Conservation (phyloP, 495 filamentous ascomycete genomes). For the Ascodesmis nigricans region DNA sequence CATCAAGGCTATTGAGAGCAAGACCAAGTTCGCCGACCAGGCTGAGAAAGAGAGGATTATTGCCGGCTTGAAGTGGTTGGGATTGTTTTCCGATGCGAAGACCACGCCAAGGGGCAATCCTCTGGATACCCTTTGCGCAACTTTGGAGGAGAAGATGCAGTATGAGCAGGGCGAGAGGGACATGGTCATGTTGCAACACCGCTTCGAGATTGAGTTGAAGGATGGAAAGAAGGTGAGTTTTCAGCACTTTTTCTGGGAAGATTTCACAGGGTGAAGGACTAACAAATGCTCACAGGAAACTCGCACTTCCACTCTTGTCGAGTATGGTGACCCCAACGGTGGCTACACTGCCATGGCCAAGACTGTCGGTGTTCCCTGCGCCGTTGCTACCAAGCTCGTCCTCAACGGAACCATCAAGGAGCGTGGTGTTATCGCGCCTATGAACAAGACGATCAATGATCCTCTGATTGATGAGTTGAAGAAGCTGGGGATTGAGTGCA, state of each 20-base stretch:
- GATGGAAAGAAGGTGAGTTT: conserved; percentile 33
- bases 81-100: conserved; percentile 56
- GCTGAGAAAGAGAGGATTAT: conserved; percentile 62
- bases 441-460: conserved; percentile 46
- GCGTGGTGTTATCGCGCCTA: conserved; percentile 64
- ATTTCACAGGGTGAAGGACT: no score
- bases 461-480: conserved; percentile 50
- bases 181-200: conserved; percentile 76
- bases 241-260: not conserved
- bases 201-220: conserved; percentile 68
- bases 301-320: conserved; percentile 56
- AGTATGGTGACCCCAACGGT: conserved; percentile 55
- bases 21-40: conserved; percentile 43
- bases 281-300: conserved; percentile 49
- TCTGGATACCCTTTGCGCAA: conserved; percentile 74
- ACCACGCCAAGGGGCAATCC: conserved; percentile 59
- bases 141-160: conserved; percentile 78
- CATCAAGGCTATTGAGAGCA: conserved; percentile 46
- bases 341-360: conserved; percentile 85
- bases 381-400: conserved; percentile 54
- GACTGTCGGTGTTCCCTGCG: conserved; percentile 46
- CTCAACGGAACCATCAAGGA: conserved; percentile 58
- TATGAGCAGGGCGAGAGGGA: conserved; percentile 69
- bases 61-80: conserved; percentile 61
- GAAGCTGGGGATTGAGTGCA: conserved; percentile 33